Evolutionary conservation across 495 filamentous ascomycete species (phyloP), one percentile per base, ranked within the genome.

Genomic region (Hypoxylon intermedium): DNA sequence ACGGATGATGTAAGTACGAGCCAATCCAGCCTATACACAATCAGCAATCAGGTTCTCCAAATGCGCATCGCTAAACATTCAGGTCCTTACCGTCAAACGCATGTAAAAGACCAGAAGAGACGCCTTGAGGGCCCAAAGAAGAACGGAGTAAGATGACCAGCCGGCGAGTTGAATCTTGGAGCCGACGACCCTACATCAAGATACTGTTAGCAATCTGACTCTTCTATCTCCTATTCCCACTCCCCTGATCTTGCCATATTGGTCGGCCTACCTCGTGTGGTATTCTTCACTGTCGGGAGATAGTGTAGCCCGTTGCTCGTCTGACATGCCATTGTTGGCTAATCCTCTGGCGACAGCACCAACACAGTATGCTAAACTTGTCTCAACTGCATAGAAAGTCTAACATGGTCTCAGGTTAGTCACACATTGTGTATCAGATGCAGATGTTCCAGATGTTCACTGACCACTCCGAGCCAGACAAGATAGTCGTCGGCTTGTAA

Each of bases 291-390:
- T 78, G n/a, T 66, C 53, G 0, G 80, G 75, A 9, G 72, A 69
- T 6, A 87, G 69, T 0, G 73, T 49, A 6, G 55, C 63, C 16
- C 84, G 75, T 50, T 83, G 61, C 15, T 75, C 76, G 31, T 81
- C 77, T 3, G 83, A 83, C 82, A 87, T 85, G 58, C 78, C 61
- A 66, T 84, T 87, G 65, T 87, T 87, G 23, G 84, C 83, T 23
- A 87, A 74, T 1, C 85, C 85, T 15, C 74, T 66, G 43, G 77
- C 84, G 57, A 75, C 75, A 48, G 68, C 63, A 16, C 72, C 77
- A 21, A 75, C 71, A 5, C 63, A 63, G 21, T 76, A 77, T 1
- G 73, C 74, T 9, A 77, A 61, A 19, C 67, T 65, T 0, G 72
- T 68, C 65, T 77, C 72, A 7, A 69, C 55, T 3, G 71, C 60